These are phyloP conservation scores for Nicotiana obtusifolia DNA, from an alignment of 257 asterid species.

Conservation along the genomic window DNA sequence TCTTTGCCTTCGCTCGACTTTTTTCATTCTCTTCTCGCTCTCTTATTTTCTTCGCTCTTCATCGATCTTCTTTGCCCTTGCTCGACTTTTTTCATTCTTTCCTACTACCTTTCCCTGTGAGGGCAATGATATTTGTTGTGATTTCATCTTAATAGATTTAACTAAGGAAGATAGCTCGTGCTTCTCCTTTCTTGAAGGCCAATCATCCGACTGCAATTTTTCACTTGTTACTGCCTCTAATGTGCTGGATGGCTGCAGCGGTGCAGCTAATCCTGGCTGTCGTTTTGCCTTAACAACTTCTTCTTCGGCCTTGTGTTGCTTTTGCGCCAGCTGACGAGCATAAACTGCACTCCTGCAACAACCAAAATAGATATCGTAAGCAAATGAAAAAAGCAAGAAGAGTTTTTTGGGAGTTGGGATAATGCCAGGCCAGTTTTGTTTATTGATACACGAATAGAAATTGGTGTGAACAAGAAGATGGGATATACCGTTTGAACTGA, in stretches of 20 bases:
- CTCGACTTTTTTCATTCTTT: conserved; percentile 7
- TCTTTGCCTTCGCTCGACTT: neutral
- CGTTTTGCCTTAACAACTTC: conserved; percentile 12
- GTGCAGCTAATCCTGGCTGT: conserved; percentile 4
- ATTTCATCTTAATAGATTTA: conserved; percentile 53
- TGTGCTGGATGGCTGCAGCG: neutral
- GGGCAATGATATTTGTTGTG: conserved; percentile 30
- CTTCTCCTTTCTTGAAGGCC: conserved; percentile 28
- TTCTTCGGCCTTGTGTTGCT: conserved; percentile 17
- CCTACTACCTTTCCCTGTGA: conserved; percentile 23
- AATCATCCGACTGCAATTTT: conserved; percentile 10
- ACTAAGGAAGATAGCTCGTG: conserved; percentile 43
- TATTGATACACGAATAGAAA: neutral
- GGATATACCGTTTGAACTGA: conserved; percentile 74
- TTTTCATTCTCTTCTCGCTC: conserved; percentile 5
- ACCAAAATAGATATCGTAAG: neutral
- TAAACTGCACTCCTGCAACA: conserved; percentile 49
- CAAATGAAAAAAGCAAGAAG: neutral
- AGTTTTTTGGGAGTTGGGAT: neutral
- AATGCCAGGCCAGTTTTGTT: neutral
- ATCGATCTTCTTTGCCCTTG: neutral
- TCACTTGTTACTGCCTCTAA: conserved; percentile 14
- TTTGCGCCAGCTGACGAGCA: conserved; percentile 36
- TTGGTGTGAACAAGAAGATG: neutral
- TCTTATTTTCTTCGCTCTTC: neutral